Percentiles rank a stretch among this genome's conserved stretches.
These are phyloP conservation scores for Gaultheria prostrata DNA, from an alignment of 148 eudicot species.

Conservation along the genomic window DNA sequence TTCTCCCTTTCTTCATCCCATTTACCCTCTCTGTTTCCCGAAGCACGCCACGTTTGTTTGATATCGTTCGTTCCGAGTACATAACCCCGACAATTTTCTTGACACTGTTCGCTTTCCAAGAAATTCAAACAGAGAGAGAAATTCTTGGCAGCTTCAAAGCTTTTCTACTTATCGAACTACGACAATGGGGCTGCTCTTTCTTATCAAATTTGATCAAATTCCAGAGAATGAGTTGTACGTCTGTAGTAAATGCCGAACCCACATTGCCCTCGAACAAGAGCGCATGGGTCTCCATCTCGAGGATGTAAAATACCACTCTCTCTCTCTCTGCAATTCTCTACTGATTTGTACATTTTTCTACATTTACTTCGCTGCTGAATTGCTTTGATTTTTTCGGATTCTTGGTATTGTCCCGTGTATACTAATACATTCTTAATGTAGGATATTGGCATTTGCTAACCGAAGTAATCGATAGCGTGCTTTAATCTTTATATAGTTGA, in stretches of 20 bases:
- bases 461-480: too few species aligned
- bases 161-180: not conserved
- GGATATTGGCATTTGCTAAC: too few species aligned
- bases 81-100: not conserved
- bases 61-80: too few species aligned
- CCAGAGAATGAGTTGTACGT: not conserved
- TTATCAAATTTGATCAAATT: not conserved
- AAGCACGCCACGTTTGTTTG: not conserved
- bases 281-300: not conserved
- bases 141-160: not conserved
- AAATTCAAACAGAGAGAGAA: not conserved
- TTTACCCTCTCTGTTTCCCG: not conserved
- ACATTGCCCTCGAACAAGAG: not conserved
- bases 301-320: not conserved
- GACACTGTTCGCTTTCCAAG: not conserved
- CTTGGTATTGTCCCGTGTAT: too few species aligned
- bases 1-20: not conserved
- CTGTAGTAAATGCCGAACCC: constrained; percentile 1
- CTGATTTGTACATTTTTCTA: too few species aligned
- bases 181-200: constrained; percentile 2
- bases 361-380: too few species aligned
- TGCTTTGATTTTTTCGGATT: too few species aligned
- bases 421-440: too few species aligned
- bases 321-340: not conserved
- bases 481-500: too few species aligned